Conservation (phyloP, 331 rosid genomes). For the Arachis monticola region DNA sequence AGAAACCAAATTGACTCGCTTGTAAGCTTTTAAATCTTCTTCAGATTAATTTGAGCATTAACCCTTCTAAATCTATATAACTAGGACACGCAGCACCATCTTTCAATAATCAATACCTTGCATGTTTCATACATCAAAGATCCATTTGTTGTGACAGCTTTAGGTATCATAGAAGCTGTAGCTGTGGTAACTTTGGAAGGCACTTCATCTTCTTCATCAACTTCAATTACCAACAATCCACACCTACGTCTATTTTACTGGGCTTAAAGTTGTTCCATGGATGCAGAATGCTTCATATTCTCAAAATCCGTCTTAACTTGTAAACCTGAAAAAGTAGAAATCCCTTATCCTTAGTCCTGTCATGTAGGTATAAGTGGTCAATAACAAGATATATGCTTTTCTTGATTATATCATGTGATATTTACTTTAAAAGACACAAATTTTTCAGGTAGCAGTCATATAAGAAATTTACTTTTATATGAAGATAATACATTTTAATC, state of each 20-base stretch:
- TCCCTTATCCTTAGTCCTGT: constrained; percentile 6
- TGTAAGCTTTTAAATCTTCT: no score
- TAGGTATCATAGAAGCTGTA: not conserved
- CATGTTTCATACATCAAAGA: constrained; percentile 21
- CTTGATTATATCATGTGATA: not conserved
- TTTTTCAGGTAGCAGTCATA: no score
- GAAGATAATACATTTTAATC: not conserved
- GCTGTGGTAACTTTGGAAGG: not conserved
- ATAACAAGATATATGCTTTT: constrained; percentile 17
- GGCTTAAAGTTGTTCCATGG: constrained; percentile 10
- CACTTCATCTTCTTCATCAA: not conserved
- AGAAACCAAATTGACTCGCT: no score
- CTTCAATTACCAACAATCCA: constrained; percentile 4
- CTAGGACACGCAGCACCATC: constrained; percentile 14
- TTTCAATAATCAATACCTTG: constrained; percentile 7
- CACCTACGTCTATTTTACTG: constrained; percentile 8
- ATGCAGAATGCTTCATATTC: constrained; percentile 42
- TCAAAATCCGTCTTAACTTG: constrained; percentile 52
- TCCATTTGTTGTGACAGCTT: constrained; percentile 24
- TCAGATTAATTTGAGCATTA: not conserved
- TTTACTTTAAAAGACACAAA: no score
- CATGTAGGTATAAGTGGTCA: not conserved
- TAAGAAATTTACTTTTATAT: no score
- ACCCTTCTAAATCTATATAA: not conserved
- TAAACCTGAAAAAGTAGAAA: constrained; percentile 47